Evolutionary conservation across 345 rosid genomes (phyloP), one percentile per base, ranked within the genome.

Genomic region (Populus euphratica): DNA sequence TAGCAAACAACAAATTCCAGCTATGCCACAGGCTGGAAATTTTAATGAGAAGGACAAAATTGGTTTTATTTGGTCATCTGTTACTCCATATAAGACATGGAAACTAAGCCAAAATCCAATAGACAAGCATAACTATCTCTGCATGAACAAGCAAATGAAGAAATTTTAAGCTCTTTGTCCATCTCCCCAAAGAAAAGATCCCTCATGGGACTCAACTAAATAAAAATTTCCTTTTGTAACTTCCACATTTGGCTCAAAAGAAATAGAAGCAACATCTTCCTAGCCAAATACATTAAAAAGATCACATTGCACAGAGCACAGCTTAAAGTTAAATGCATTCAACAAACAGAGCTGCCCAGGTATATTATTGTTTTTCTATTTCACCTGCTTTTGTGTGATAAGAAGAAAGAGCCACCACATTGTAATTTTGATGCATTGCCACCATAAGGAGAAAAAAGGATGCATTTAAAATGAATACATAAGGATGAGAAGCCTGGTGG

Each of bases 1-100:
- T 38, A 61, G 77, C 59, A 66, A 47, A 72, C 70, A 74, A 74
- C 76, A 74, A 70, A 70, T 81, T 78, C 77, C 84, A 80, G 77
- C 82, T 67, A 74, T 10, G 64, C 41, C 75, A 80, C 69, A 38
- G 47, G 80, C 4, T 74, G 80, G 73, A 31, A 33, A 43, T 50
- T 77, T 72, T 29, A 69, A 81, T 8, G 72, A 73, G 64, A 69
- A 44, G 11, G 29, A 71, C 75, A 76, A 67, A 83, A 54, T 54
- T 6, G 9, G 17, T 68, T 61, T 65, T 27, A 65, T 39, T 75
- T 47, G 20, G 63, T 16, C 27, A 70, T 61, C 18, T 0, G 61
- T 77, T 70, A 62, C 59, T 52, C 29, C 41, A 17, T 25, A 49
- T 20, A 31, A 43, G 21, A 72, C 62, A 73, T 14, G 8, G 54